These are phyloP conservation scores for Quercus gilva DNA, from an alignment of 306 rosid species.

Conservation along the genomic window DNA sequence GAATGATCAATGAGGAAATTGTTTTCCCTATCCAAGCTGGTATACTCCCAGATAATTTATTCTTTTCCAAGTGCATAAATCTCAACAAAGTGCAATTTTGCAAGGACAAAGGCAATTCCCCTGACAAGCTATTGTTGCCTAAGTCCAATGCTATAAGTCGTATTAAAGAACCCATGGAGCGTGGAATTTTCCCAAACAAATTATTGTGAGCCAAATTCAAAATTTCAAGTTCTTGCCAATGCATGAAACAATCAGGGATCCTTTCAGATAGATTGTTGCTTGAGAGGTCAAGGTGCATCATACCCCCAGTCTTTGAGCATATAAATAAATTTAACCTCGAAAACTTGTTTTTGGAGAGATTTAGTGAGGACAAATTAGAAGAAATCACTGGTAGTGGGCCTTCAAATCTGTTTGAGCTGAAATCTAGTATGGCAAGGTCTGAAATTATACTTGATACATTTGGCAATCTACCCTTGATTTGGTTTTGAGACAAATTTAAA, in stretches of 20 bases:
- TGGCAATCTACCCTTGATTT: neutral
- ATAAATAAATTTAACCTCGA: neutral
- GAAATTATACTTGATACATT: neutral
- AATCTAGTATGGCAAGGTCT: too few species aligned
- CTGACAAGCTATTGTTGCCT: neutral
- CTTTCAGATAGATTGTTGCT: constrained; percentile 5
- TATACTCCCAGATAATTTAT: neutral
- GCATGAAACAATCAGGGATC: constrained; percentile 9
- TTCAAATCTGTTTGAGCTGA: too few species aligned
- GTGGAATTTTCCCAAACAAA: neutral
- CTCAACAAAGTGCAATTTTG: neutral
- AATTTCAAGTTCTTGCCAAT: neutral
- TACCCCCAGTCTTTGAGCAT: neutral
- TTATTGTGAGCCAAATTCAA: constrained; percentile 1
- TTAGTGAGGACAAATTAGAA: too few species aligned
- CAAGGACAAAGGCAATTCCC: neutral
- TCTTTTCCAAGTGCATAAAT: too few species aligned
- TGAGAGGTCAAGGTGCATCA: neutral
- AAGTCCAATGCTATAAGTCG: neutral
- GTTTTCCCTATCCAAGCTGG: neutral
- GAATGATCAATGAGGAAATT: neutral
- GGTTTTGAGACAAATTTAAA: constrained; percentile 9
- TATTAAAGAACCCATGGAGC: neutral
- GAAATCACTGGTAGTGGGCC: too few species aligned
- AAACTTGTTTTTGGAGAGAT: constrained; percentile 14